phyloP scores from a whole-genome alignment of 208 protist genomes.

The Phytomonas francai region DNA sequence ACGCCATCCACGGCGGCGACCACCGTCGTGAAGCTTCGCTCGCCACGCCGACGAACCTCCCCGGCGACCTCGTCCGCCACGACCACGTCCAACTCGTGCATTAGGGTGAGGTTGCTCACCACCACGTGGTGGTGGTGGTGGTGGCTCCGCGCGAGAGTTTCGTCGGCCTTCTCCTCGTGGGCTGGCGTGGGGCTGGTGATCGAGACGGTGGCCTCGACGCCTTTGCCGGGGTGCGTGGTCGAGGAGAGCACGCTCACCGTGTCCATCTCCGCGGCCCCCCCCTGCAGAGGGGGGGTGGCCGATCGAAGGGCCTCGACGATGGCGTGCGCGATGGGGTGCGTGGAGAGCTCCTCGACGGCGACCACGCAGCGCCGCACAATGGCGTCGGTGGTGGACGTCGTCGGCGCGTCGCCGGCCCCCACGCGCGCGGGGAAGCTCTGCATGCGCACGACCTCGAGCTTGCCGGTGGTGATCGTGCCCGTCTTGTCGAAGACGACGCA shows the following conservation, averaged over 20 bases:
- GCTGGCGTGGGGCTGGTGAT: constrained; percentile 4
- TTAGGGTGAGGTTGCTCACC: constrained; percentile 67
- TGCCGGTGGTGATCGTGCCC: constrained; percentile 94
- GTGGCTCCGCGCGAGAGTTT: neutral
- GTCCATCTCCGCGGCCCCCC: constrained; percentile 4
- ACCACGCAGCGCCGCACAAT: constrained; percentile 24
- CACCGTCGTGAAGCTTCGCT: constrained; percentile 51
- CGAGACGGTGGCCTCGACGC: constrained; percentile 34
- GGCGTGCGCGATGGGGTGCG: constrained; percentile 87
- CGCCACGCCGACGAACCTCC: constrained; percentile 22
- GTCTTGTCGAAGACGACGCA: constrained; percentile 96
- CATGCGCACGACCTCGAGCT: constrained; percentile 57
- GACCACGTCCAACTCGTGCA: constrained; percentile 25
- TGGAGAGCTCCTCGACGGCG: constrained; percentile 54
- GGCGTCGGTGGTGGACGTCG: constrained; percentile 2
- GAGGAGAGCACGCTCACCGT: constrained; percentile 25
- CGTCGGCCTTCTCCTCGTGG: neutral
- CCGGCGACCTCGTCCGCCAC: constrained; percentile 19
- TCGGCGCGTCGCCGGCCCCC: constrained; percentile 11
- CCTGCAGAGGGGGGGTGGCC: neutral
- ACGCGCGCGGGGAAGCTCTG: constrained; percentile 8
- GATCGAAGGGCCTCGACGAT: constrained; percentile 25
- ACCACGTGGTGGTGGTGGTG: constrained; percentile 29
- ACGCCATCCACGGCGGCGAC: constrained; percentile 66
- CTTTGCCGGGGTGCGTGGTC: constrained; percentile 38